Percentiles rank a stretch among this genome's conserved stretches.
Conservation (phyloP, 1,284 basidiomycete genomes). For the Microbotryum saponariae region DNA sequence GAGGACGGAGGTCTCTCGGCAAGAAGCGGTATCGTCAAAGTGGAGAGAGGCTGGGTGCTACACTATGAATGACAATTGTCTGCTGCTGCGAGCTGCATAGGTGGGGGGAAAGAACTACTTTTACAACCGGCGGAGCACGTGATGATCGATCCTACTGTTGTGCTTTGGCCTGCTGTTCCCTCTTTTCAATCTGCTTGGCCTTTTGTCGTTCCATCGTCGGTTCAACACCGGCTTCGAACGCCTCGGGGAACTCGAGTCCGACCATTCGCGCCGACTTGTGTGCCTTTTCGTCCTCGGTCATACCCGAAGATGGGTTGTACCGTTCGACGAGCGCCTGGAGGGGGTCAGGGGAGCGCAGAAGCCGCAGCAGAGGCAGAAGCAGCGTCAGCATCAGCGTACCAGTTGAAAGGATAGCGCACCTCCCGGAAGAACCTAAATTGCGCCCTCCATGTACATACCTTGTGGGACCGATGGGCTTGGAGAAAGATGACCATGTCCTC, state of each 20-base stretch:
- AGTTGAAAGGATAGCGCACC: no score
- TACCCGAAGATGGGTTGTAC: conserved; percentile 29
- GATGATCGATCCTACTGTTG: no score
- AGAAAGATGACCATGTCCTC: conserved; percentile 30
- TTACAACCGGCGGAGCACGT: no score
- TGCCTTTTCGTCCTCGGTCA: conserved; percentile 27
- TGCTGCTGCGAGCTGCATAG: no score
- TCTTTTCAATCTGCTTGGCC: no score
- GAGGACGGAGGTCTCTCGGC: no score
- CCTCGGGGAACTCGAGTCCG: conserved; percentile 20
- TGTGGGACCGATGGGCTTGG: conserved; percentile 24
- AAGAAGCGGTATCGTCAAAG: no score
- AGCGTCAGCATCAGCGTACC: neutral
- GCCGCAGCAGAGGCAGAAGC: neutral
- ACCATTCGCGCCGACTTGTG: conserved; percentile 24
- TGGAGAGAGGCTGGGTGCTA: no score
- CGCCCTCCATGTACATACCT: conserved; percentile 8
- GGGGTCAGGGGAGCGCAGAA: neutral
- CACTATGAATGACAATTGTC: no score
- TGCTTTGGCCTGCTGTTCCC: no score
- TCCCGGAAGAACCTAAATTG: neutral
- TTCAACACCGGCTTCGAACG: conserved; percentile 15
- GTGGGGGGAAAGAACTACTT: no score
- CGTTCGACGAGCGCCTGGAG: conserved; percentile 28
- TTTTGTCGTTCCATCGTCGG: conserved; percentile 7